Conservation (phyloP, 2,329 filamentous ascomycete genomes). For the Colletotrichum plurivorum region DNA sequence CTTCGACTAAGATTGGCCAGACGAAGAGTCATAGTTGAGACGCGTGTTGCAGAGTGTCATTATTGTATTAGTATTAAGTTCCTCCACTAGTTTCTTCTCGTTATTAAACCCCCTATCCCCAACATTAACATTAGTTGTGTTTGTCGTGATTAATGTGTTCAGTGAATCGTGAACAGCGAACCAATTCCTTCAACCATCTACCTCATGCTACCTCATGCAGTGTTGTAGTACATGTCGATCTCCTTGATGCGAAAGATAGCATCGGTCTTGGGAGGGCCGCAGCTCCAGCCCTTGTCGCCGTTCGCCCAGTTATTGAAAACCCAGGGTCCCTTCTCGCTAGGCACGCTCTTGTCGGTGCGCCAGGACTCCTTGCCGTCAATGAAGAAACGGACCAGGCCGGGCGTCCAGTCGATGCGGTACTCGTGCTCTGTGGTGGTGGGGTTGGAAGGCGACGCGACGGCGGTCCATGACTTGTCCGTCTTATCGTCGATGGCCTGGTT, state of each 20-base stretch:
- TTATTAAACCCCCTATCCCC: background rate
- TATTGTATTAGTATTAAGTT: background rate
- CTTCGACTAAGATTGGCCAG: too few relatives aligned
- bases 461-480: slow-evolving; percentile 36
- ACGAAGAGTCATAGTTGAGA: too few relatives aligned
- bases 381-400: slow-evolving; percentile 44
- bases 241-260: slow-evolving; percentile 41
- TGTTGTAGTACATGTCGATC: slow-evolving; percentile 49
- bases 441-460: slow-evolving; percentile 39
- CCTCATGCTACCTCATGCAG: background rate
- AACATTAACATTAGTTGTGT: background rate
- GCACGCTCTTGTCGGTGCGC: slow-evolving; percentile 45
- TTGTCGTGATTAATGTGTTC: background rate
- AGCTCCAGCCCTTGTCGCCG: slow-evolving; percentile 48
- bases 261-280: slow-evolving; percentile 45
- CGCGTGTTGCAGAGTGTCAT: background rate
- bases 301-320: slow-evolving; percentile 52
- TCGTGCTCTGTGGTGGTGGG: slow-evolving; percentile 48
- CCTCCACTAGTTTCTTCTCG: background rate
- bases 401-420: slow-evolving; percentile 50
- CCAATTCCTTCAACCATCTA: background rate
- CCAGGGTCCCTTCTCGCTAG: slow-evolving; percentile 45
- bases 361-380: slow-evolving; percentile 46
- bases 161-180: background rate
- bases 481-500: slow-evolving; percentile 47